A percentile compares a stretch with the other conserved stretches of the same genome.
phyloP scores from a whole-genome alignment of 176 grass and related monocot species.

The Themeda triandra region DNA sequence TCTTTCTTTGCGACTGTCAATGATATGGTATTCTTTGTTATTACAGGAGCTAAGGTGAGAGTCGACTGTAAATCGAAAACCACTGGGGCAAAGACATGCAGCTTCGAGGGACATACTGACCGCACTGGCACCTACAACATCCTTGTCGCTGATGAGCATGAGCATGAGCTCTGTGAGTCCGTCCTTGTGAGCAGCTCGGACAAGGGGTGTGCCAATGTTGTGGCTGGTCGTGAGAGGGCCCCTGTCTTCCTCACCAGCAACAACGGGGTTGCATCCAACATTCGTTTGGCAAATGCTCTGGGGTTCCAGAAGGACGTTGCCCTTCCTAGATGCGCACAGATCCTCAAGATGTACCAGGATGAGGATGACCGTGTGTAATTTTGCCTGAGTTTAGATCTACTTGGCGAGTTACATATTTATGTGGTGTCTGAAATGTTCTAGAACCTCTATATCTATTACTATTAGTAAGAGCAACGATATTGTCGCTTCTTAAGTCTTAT shows the following conservation, averaged over 20 bases:
- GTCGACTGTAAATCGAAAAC: conserved; percentile 68
- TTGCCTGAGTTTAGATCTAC: not conserved
- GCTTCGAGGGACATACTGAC: conserved; percentile 74
- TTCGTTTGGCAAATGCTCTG: conserved; percentile 66
- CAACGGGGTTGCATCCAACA: conserved; percentile 58
- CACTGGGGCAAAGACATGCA: conserved; percentile 50
- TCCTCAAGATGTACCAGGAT: conserved; percentile 78
- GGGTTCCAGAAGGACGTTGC: conserved; percentile 67
- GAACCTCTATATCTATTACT: conserved; percentile 8
- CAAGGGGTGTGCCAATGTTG: conserved; percentile 37
- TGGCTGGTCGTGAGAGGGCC: conserved; percentile 79
- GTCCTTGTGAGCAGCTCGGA: conserved; percentile 86
- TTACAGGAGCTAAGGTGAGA: conserved; percentile 78
- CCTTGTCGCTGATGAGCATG: conserved; percentile 53
- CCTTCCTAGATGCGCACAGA: conserved; percentile 39
- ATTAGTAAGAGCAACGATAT: conserved; percentile 4
- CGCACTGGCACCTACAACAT: conserved; percentile 93
- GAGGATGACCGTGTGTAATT: conserved; percentile 38
- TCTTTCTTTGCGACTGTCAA: not conserved
- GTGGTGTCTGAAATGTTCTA: not conserved
- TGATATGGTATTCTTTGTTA: not conserved
- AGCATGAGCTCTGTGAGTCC: conserved; percentile 80
- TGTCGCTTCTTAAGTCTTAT: not conserved
- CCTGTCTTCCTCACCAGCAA: conserved; percentile 88
- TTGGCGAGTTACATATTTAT: not conserved